These are phyloP conservation scores for Rhizophlyctis rosea DNA, from an alignment of 192 early-diverging fungal genomes.

Conservation along the genomic window DNA sequence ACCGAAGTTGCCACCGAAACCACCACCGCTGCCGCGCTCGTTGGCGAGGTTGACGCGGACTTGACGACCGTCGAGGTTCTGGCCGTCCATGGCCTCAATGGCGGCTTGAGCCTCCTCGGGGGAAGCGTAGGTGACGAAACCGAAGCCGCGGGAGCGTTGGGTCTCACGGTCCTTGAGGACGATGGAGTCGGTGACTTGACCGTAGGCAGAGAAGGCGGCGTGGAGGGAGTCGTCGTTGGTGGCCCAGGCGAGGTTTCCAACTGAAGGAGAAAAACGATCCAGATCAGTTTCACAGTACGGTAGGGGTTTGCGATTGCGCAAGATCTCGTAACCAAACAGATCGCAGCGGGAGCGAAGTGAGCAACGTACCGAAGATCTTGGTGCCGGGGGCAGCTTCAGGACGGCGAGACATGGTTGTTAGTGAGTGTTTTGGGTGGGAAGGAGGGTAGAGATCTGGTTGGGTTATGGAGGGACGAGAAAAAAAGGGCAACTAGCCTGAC, in stretches of 20 bases:
- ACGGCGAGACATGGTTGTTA: neutral
- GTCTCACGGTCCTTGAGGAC: slow-evolving; percentile 73
- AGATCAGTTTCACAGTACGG: too few relatives aligned
- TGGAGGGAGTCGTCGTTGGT: slow-evolving; percentile 61
- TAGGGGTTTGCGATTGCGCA: too few relatives aligned
- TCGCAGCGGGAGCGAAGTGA: neutral
- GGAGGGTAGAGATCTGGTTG: too few relatives aligned
- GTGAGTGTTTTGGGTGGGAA: too few relatives aligned
- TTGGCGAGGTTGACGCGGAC: slow-evolving; percentile 75
- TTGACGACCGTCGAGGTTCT: slow-evolving; percentile 76
- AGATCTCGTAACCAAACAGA: too few relatives aligned
- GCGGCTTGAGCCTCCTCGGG: slow-evolving; percentile 69
- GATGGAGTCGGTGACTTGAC: slow-evolving; percentile 60
- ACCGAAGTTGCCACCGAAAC: slow-evolving; percentile 40
- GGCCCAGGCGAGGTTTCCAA: slow-evolving; percentile 52
- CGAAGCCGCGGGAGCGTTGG: slow-evolving; percentile 82
- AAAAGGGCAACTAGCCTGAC: too few relatives aligned
- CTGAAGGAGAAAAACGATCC: too few relatives aligned
- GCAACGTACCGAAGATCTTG: neutral
- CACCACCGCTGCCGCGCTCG: slow-evolving; percentile 44
- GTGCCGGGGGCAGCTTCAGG: slow-evolving; percentile 1
- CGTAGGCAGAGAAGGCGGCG: slow-evolving; percentile 59
- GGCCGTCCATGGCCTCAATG: slow-evolving; percentile 60
- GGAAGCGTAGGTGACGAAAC: slow-evolving; percentile 71
- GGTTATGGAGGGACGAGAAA: too few relatives aligned